These are phyloP conservation scores for Hypoxylon sp. DNA, from an alignment of 2,329 filamentous ascomycete species.

Conservation along the genomic window DNA sequence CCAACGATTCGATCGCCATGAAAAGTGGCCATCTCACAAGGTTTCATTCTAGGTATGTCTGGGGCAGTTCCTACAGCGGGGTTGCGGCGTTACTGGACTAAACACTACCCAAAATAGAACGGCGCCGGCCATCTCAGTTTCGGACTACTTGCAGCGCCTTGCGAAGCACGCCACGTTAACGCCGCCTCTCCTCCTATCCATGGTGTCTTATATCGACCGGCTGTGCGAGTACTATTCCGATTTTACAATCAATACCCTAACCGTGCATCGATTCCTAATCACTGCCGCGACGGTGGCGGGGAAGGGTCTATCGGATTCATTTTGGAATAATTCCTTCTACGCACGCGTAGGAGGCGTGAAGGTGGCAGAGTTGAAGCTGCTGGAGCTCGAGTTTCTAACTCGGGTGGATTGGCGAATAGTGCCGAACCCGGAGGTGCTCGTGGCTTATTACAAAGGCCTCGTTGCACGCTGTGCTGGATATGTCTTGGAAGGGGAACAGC, in stretches of 20 bases:
- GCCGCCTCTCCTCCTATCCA: conserved; percentile 93
- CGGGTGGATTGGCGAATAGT: conserved; percentile 97
- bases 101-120: no score
- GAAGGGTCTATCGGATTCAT: conserved; percentile 95
- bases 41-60: conserved; percentile 86
- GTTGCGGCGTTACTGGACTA: conserved; percentile 28
- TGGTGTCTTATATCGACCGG: conserved; percentile 99
- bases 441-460: conserved; percentile 91
- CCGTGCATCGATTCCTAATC: conserved; percentile 96
- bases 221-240: conserved; percentile 92
- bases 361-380: conserved; percentile 85
- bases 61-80: neutral
- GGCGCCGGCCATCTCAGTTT: conserved; percentile 90
- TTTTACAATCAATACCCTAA: conserved; percentile 96
- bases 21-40: conserved; percentile 88
- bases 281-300: conserved; percentile 95
- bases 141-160: conserved; percentile 91
- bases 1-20: conserved; percentile 89
- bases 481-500: conserved; percentile 59
- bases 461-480: conserved; percentile 75
- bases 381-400: conserved; percentile 94
- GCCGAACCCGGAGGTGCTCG: conserved; percentile 90
- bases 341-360: conserved; percentile 93
- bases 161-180: conserved; percentile 94
- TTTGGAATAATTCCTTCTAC: conserved; percentile 99